A percentile compares a stretch with the other conserved stretches of the same genome.
Evolutionary conservation across 805 yeast species (phyloP).

Genomic region (Zygoascus bituminiphila): DNA sequence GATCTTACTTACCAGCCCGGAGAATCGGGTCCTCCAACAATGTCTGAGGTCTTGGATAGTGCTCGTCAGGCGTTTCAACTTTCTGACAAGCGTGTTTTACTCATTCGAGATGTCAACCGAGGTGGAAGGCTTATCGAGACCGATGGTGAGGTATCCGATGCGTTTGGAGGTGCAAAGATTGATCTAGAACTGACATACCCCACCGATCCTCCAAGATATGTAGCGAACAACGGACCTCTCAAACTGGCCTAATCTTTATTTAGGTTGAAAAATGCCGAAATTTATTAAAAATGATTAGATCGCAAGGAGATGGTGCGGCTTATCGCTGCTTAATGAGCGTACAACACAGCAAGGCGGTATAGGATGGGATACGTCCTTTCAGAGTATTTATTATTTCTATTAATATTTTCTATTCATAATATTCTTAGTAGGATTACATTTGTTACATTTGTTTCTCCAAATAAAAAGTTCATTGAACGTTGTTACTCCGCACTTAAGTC

Average conservation of each 20-base stretch:
- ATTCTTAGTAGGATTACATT: not conserved
- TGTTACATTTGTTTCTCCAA: not conserved
- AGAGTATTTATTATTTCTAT: too few relatives aligned
- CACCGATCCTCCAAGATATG: not conserved
- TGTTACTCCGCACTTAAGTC: too few relatives aligned
- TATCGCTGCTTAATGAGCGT: too few relatives aligned
- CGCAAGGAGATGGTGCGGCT: too few relatives aligned
- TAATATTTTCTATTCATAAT: too few relatives aligned
- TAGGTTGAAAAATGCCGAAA: too few relatives aligned
- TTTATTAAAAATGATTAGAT: too few relatives aligned
- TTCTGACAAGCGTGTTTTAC: slow-evolving; percentile 30
- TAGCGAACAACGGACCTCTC: not conserved
- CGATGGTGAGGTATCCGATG: slow-evolving; percentile 40
- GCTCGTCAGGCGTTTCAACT: slow-evolving; percentile 67
- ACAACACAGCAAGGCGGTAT: too few relatives aligned
- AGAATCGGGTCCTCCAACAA: slow-evolving; percentile 69
- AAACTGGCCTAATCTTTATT: too few relatives aligned
- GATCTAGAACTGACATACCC: slow-evolving; percentile 32
- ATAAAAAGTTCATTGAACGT: too few relatives aligned
- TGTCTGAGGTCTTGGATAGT: slow-evolving; percentile 68
- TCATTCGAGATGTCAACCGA: slow-evolving; percentile 29
- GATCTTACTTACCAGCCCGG: slow-evolving; percentile 55
- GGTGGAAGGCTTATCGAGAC: slow-evolving; percentile 30
- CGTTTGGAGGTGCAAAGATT: slow-evolving; percentile 35
- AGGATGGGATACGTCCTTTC: too few relatives aligned